Evolutionary conservation across 164 flowering plant species (phyloP), one percentile per base, ranked within the genome.

Genomic region (Aristolochia contorta): DNA sequence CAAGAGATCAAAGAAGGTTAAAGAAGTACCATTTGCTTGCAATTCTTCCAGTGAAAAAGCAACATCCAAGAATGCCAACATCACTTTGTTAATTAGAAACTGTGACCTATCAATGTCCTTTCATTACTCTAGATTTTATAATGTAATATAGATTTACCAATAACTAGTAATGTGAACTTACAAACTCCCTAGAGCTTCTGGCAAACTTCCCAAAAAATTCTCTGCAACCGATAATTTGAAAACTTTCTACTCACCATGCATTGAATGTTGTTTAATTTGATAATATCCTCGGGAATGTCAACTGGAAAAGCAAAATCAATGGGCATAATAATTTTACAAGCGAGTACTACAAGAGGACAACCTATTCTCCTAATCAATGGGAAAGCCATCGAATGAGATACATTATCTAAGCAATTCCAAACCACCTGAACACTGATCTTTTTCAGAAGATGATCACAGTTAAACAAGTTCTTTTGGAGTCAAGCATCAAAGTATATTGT

Each of bases 151-250:
- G 9, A 37, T 10, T 37, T 37, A 1, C 1, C 43, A 6, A 37
- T 10, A 37, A 37, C 43, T 37, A 37, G 43, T 46, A 43, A 25
- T 2, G 61, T 46, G 49, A 51, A 79, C 93, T 86, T 74, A 89
- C 98, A 93, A 78, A 78, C 97, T 89, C 65, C 98, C 98, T 56
- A 89, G 77, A 10, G 98, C 89, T 63, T 86, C 94, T 57, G 98
- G 98, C 82, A 93, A 79, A 75, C 67, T 61, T 12, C 73, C 69
- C 60, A 91, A 69, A 68, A 78, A 53, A 66, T 89, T 92, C 51
- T 85, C 76, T 20, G 91, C 77, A 56, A 89, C 72, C 16, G 96
- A 89, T 66, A 92, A 74, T 47, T 5, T 12, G 21, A 32, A 57
- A 16, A 48, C 12, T 6, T 9, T 55, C 37, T 37, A 64, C 91